phyloP scores from a whole-genome alignment of 495 filamentous ascomycete genomes.

The Penicillium silybi region DNA sequence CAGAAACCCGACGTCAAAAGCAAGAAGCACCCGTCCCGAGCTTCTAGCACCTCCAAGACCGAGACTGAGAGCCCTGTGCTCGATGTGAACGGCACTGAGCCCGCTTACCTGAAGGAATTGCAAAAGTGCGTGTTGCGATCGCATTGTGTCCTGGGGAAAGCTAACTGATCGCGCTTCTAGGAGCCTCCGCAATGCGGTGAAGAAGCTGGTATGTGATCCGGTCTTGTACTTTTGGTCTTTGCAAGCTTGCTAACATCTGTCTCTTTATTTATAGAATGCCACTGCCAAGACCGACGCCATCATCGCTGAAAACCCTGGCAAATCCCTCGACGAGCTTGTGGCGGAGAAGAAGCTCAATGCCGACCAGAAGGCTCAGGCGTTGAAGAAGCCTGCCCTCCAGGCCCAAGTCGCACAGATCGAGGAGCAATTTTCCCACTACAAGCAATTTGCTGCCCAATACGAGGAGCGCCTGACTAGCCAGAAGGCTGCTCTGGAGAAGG shows the following conservation, averaged over 20 bases:
- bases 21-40: constrained; percentile 23
- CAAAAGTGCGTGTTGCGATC: constrained; percentile 60
- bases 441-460: constrained; percentile 76
- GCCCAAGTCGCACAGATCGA: constrained; percentile 69
- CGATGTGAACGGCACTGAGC: constrained; percentile 60
- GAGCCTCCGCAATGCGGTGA: constrained; percentile 77
- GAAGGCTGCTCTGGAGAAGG: constrained; percentile 68
- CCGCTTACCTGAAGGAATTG: constrained; percentile 75
- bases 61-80: constrained; percentile 37
- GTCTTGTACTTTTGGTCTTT: neutral
- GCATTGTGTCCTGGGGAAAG: neutral
- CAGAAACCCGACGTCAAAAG: constrained; percentile 41
- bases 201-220: constrained; percentile 71
- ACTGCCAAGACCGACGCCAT: constrained; percentile 75
- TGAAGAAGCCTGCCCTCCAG: constrained; percentile 86
- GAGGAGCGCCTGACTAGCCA: constrained; percentile 62
- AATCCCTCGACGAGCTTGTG: constrained; percentile 81
- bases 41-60: constrained; percentile 28
- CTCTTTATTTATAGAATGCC: constrained; percentile 53
- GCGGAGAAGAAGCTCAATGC: constrained; percentile 77
- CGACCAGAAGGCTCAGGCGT: constrained; percentile 73
- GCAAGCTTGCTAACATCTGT: constrained; percentile 4
- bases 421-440: constrained; percentile 79
- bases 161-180: constrained; percentile 40
- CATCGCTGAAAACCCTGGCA: constrained; percentile 69